Evolutionary conservation across 2,329 filamentous ascomycete genomes (phyloP).

Genomic region (Fusarium foetens): DNA sequence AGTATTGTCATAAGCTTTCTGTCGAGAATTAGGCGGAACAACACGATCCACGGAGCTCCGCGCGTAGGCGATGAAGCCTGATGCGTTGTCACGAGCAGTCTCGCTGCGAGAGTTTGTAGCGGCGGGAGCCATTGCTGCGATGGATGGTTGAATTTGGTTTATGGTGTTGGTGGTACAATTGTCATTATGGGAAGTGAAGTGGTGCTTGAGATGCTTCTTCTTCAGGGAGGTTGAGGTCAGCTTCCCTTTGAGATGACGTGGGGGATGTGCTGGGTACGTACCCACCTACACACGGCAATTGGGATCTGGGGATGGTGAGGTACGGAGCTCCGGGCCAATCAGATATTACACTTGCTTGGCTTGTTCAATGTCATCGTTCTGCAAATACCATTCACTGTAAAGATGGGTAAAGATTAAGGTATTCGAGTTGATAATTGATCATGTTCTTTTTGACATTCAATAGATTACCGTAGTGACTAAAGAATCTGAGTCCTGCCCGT

Average conservation of each 20-base stretch:
- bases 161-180: not conserved
- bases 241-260: constrained; percentile 19
- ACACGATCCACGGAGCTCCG: constrained; percentile 60
- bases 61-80: constrained; percentile 52
- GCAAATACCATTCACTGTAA: not conserved
- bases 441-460: not conserved
- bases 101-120: constrained; percentile 31
- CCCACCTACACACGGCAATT: not conserved
- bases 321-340: constrained; percentile 1
- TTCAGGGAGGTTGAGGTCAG: constrained; percentile 1
- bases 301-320: not conserved
- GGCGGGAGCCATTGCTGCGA: constrained; percentile 18
- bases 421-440: not conserved
- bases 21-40: constrained; percentile 70
- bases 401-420: not conserved
- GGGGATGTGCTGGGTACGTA: constrained; percentile 25
- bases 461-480: not conserved
- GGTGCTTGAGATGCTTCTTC: not conserved
- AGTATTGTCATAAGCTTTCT: constrained; percentile 63
- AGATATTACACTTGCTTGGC: constrained; percentile 7
- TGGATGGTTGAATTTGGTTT: not conserved
- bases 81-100: constrained; percentile 48
- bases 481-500: not conserved
- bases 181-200: constrained; percentile 1
- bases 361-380: not conserved